These are phyloP conservation scores for Aspergillus heteromorphus DNA, from an alignment of 495 filamentous ascomycete genomes.

Conservation along the genomic window DNA sequence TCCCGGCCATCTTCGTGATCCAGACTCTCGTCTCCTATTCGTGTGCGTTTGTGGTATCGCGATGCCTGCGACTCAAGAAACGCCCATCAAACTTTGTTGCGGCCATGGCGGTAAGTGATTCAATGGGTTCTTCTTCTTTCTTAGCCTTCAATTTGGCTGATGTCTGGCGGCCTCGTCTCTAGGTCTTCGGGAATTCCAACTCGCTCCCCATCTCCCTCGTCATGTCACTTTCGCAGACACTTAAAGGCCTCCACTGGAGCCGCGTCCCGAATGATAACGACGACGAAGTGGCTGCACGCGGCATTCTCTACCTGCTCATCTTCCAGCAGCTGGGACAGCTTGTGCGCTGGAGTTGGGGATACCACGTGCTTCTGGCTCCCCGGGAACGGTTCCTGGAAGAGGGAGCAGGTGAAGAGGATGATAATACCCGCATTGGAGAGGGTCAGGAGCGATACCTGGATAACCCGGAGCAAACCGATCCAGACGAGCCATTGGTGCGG, in stretches of 20 bases:
- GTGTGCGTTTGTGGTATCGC: constrained; percentile 63
- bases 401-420: constrained; percentile 50
- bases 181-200: constrained; percentile 97
- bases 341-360: constrained; percentile 97
- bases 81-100: constrained; percentile 87
- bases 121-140: background rate
- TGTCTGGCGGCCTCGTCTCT: background rate
- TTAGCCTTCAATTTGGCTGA: background rate
- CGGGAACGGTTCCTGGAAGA: constrained; percentile 58
- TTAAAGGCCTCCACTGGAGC: constrained; percentile 90
- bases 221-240: constrained; percentile 84
- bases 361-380: constrained; percentile 83
- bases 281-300: constrained; percentile 86
- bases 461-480: constrained; percentile 44
- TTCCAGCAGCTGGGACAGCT: constrained; percentile 97
- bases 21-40: constrained; percentile 80
- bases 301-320: constrained; percentile 91
- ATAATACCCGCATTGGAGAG: constrained; percentile 51
- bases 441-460: constrained; percentile 62
- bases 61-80: constrained; percentile 73
- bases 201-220: constrained; percentile 96
- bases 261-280: constrained; percentile 87
- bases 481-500: constrained; percentile 39
- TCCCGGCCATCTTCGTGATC: constrained; percentile 85
- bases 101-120: constrained; percentile 75